Evolutionary conservation across 805 yeast species (phyloP).

Genomic region (Saccharomycopsis sp.): DNA sequence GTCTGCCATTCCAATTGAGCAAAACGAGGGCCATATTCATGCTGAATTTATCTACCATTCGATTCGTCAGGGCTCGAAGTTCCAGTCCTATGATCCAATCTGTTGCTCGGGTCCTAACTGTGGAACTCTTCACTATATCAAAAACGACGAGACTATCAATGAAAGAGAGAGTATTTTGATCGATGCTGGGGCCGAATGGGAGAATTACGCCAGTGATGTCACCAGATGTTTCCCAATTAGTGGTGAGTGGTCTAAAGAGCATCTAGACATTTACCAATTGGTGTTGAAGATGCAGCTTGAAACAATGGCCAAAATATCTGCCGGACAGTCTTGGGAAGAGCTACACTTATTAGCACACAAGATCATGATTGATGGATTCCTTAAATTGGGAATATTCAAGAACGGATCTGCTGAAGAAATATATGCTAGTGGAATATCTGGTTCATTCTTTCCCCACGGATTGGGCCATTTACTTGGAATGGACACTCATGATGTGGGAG

Average conservation of each 20-base stretch:
- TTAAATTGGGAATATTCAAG: conserved; percentile 70
- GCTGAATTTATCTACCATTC: conserved; percentile 95
- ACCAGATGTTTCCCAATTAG: conserved; percentile 90
- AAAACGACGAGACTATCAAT: conserved; percentile 60
- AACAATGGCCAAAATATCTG: conserved; percentile 66
- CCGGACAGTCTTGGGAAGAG: conserved; percentile 83
- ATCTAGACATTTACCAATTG: conserved; percentile 69
- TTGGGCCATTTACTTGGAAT: conserved; percentile 89
- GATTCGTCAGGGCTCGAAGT: conserved; percentile 86
- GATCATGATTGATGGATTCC: conserved; percentile 63
- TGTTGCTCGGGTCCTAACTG: conserved; percentile 92
- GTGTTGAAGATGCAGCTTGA: conserved; percentile 78
- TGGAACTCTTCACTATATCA: conserved; percentile 84
- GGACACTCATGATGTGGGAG: conserved; percentile 97
- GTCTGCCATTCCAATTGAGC: conserved; percentile 86
- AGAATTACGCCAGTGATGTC: conserved; percentile 85
- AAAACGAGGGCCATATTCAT: conserved; percentile 84
- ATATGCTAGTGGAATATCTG: conserved; percentile 61
- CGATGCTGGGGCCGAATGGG: conserved; percentile 98
- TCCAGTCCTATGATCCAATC: conserved; percentile 88
- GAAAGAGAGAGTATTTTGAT: conserved; percentile 65
- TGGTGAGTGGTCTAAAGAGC: conserved; percentile 88
- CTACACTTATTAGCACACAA: conserved; percentile 75
- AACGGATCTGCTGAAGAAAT: conserved; percentile 58
- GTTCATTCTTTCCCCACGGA: conserved; percentile 90